These are phyloP conservation scores for Chloris gayana DNA, from an alignment of 176 grass and related monocot genomes.

Conservation along the genomic window DNA sequence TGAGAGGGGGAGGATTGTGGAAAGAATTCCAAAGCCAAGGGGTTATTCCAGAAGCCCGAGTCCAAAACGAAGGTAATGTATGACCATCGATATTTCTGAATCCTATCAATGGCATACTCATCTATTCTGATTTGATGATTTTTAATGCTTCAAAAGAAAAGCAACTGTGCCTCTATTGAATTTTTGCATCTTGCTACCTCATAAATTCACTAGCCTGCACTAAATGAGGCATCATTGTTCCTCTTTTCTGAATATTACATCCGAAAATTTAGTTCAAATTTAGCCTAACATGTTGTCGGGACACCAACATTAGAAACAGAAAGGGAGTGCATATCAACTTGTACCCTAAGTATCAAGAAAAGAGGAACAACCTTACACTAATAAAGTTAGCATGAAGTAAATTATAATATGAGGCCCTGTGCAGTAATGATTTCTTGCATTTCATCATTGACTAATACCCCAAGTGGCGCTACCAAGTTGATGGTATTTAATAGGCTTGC, in stretches of 20 bases:
- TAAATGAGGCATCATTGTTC: neutral
- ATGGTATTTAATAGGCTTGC: constrained; percentile 2
- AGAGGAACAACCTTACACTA: constrained; percentile 1
- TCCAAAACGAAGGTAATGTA: constrained; percentile 58
- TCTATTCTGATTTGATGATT: neutral
- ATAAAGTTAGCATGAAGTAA: neutral
- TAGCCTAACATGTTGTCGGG: no score
- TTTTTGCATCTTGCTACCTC: neutral
- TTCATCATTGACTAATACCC: neutral
- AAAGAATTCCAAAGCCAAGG: constrained; percentile 51
- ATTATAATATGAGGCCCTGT: neutral
- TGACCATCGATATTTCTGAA: neutral
- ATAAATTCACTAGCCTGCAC: constrained; percentile 1
- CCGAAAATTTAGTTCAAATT: no score
- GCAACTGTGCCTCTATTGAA: neutral
- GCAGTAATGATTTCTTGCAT: constrained; percentile 3
- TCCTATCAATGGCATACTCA: neutral
- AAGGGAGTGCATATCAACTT: neutral
- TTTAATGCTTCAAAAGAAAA: neutral
- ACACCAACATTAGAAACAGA: no score
- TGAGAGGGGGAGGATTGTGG: constrained; percentile 71
- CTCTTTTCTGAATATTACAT: no score
- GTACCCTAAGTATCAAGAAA: neutral
- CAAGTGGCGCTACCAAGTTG: neutral
- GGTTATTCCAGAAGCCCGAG: constrained; percentile 66